Conservation (phyloP, 2,329 filamentous ascomycete species). For the Cladosporium oxysporum region DNA sequence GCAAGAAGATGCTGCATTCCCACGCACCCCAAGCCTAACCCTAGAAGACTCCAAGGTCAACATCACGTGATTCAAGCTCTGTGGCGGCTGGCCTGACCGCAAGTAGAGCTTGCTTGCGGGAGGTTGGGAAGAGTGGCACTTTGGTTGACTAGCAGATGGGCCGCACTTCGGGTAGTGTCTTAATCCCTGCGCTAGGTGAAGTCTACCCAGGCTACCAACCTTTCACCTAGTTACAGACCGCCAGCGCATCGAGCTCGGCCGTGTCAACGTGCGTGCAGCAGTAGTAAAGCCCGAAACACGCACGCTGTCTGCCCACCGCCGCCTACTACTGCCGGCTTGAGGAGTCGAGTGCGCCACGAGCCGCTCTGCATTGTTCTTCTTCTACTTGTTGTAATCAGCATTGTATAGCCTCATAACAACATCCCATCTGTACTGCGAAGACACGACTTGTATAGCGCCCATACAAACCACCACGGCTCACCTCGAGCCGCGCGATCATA, state of each 20-base stretch:
- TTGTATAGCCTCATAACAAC: constrained; percentile 2
- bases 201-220: background rate
- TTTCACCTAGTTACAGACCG: constrained; percentile 12
- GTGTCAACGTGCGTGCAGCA: background rate
- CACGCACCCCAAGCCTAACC: background rate
- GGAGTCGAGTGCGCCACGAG: constrained; percentile 4
- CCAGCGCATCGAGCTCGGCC: constrained; percentile 12
- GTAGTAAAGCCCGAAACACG: background rate
- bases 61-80: background rate
- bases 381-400: background rate
- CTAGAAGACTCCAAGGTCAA: background rate
- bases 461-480: background rate
- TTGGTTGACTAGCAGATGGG: background rate
- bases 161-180: constrained; percentile 1
- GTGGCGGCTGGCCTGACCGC: background rate
- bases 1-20: background rate
- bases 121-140: constrained; percentile 2
- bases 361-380: constrained; percentile 7
- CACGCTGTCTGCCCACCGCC: constrained; percentile 9
- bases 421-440: constrained; percentile 6
- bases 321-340: background rate
- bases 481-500: background rate
- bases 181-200: constrained; percentile 14
- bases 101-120: constrained; percentile 13
- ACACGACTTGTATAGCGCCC: constrained; percentile 13